Percentiles rank a stretch among this genome's conserved stretches.
phyloP scores from a whole-genome alignment of 2,329 filamentous ascomycete species.

The Paecilomyces variotii region DNA sequence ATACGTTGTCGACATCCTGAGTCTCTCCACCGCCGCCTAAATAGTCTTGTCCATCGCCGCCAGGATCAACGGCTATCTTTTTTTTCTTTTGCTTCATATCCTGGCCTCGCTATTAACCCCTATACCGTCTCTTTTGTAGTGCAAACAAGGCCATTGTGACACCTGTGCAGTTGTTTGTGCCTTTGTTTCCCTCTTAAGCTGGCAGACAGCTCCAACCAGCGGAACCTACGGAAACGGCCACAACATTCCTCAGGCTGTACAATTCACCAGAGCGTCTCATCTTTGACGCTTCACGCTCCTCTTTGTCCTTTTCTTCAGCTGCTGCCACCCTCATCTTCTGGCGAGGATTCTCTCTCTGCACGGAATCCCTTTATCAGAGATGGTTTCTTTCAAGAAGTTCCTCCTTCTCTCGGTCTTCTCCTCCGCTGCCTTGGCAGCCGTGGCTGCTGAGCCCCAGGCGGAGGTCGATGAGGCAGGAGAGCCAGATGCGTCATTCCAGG shows the following conservation, averaged over 20 bases:
- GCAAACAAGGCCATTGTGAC: background rate
- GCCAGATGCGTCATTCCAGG: slow-evolving; percentile 36
- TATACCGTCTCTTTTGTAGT: background rate
- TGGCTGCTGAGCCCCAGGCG: background rate
- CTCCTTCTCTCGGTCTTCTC: background rate
- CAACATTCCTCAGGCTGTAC: background rate
- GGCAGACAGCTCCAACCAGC: background rate
- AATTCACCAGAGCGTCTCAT: background rate
- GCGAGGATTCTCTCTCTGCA: background rate
- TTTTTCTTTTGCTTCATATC: background rate
- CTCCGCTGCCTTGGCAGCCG: background rate
- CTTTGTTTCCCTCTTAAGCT: background rate
- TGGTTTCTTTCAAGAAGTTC: background rate
- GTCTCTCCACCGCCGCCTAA: background rate
- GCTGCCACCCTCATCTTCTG: background rate
- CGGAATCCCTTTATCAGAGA: background rate
- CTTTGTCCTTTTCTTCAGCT: background rate
- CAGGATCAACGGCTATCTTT: background rate
- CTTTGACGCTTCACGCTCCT: background rate
- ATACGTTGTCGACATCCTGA: background rate
- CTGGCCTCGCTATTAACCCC: background rate
- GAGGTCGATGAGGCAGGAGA: background rate
- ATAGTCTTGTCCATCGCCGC: background rate
- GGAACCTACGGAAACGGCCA: background rate
- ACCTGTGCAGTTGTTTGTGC: background rate